Percentiles rank a stretch among this genome's conserved stretches.
Evolutionary conservation across 345 rosid species (phyloP).

Genomic region (Brassica juncea): DNA sequence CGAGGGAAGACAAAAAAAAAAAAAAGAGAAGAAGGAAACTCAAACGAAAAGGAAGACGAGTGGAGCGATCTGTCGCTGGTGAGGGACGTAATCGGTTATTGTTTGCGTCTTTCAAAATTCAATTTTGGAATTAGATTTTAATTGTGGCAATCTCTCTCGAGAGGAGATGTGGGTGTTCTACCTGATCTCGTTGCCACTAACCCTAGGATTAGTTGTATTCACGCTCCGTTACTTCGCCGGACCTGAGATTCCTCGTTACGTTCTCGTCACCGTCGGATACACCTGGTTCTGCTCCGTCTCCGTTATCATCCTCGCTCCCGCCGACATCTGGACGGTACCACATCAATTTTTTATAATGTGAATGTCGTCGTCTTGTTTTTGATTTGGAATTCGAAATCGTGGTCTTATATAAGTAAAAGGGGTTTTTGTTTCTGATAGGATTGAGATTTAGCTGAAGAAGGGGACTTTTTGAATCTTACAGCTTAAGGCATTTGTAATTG

Average conservation of each 20-base stretch:
- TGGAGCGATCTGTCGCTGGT: constrained; percentile 26
- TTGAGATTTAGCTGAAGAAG: no score
- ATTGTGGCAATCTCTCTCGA: constrained; percentile 6
- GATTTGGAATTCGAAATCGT: not conserved
- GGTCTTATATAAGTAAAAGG: no score
- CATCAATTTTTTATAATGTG: not conserved
- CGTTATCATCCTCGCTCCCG: constrained; percentile 95
- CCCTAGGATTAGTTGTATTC: constrained; percentile 83
- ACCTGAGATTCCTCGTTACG: constrained; percentile 92
- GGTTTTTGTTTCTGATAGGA: no score
- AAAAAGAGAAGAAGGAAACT: not conserved
- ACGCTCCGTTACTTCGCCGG: constrained; percentile 91
- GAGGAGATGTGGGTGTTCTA: constrained; percentile 93
- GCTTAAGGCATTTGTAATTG: no score
- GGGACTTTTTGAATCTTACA: no score
- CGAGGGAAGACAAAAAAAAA: not conserved
- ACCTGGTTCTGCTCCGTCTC: constrained; percentile 98
- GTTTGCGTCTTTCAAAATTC: not conserved
- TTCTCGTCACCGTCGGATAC: constrained; percentile 89
- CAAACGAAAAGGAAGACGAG: not conserved
- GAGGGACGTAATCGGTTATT: constrained; percentile 3
- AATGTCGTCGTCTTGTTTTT: not conserved
- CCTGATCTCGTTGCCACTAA: constrained; percentile 94
- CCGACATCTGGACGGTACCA: constrained; percentile 88
- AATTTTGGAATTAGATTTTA: not conserved